Percentiles rank a stretch among this genome's conserved stretches.
These are phyloP conservation scores for Clarireedia monteithiana DNA, from an alignment of 2,329 filamentous ascomycete genomes.

Conservation along the genomic window DNA sequence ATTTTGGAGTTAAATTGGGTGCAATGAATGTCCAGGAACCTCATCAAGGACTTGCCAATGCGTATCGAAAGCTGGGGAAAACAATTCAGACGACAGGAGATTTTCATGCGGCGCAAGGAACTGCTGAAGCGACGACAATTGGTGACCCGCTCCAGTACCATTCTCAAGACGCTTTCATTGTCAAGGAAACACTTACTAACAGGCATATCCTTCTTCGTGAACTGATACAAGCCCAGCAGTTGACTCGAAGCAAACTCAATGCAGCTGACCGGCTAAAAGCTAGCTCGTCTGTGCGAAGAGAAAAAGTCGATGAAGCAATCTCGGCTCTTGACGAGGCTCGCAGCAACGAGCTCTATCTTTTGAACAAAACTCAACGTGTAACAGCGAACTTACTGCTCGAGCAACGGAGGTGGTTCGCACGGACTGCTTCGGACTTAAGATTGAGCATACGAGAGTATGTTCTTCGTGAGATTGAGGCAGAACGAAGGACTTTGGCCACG, in stretches of 20 bases:
- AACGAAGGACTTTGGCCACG: slow-evolving; percentile 82
- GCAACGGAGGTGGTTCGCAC: slow-evolving; percentile 81
- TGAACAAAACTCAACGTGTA: slow-evolving; percentile 79
- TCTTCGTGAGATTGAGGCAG: slow-evolving; percentile 88
- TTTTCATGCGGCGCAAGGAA: slow-evolving; percentile 92
- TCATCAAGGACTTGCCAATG: slow-evolving; percentile 78
- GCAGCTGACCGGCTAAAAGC: slow-evolving; percentile 85
- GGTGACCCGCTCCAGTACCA: slow-evolving; percentile 93
- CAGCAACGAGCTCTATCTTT: slow-evolving; percentile 71
- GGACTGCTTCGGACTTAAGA: slow-evolving; percentile 78
- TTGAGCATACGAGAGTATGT: slow-evolving; percentile 85
- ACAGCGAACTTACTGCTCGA: slow-evolving; percentile 84
- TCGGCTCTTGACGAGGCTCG: slow-evolving; percentile 80
- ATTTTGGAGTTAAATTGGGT: slow-evolving; percentile 85
- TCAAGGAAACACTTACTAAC: slow-evolving; percentile 97
- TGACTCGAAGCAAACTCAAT: slow-evolving; percentile 71
- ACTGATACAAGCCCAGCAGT: slow-evolving; percentile 82
- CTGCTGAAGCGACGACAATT: slow-evolving; percentile 89
- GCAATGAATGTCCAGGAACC: slow-evolving; percentile 85
- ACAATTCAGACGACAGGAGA: slow-evolving; percentile 90
- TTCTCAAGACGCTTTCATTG: slow-evolving; percentile 91
- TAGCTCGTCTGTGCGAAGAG: slow-evolving; percentile 76
- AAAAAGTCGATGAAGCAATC: slow-evolving; percentile 99
- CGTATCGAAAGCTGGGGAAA: slow-evolving; percentile 91
- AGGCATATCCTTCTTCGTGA: slow-evolving; percentile 94